Percentiles rank a stretch among this genome's conserved stretches.
phyloP scores from a whole-genome alignment of 2,329 filamentous ascomycete species.

The Arthrinium puccinioides region DNA sequence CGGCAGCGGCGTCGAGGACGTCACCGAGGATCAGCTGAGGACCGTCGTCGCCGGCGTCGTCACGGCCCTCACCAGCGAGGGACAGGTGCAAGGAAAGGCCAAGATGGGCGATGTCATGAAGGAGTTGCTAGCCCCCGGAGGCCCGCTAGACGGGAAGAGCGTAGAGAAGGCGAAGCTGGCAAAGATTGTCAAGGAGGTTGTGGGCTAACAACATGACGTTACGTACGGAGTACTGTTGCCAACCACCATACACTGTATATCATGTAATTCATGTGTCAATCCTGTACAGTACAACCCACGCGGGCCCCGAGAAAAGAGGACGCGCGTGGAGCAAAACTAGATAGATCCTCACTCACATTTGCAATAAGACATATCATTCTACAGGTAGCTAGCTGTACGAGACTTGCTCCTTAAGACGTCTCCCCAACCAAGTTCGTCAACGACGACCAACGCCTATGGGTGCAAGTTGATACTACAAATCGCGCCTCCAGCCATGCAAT shows the following conservation, averaged over 20 bases:
- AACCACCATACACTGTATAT: not conserved
- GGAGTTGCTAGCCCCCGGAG: constrained; percentile 42
- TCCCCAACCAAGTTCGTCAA: no score
- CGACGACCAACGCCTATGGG: no score
- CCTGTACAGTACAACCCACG: no score
- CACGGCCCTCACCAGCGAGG: constrained; percentile 39
- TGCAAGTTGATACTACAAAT: no score
- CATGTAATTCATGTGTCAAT: not conserved
- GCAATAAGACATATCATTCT: no score
- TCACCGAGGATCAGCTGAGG: constrained; percentile 53
- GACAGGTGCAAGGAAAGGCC: constrained; percentile 32
- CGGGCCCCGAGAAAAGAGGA: no score
- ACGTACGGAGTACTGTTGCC: not conserved
- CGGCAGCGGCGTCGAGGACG: constrained; percentile 48
- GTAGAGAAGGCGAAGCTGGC: constrained; percentile 56
- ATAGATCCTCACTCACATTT: no score
- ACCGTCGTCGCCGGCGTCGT: constrained; percentile 44
- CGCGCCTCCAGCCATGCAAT: no score
- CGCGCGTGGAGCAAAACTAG: no score
- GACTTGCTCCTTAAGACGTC: no score
- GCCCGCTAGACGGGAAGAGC: constrained; percentile 52
- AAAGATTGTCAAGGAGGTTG: constrained; percentile 49
- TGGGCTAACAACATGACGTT: constrained; percentile 3
- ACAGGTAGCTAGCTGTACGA: no score
- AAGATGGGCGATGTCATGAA: constrained; percentile 58